Conservation (phyloP, 2,329 filamentous ascomycete genomes). For the Ophiocordyceps camponoti-floridani region DNA sequence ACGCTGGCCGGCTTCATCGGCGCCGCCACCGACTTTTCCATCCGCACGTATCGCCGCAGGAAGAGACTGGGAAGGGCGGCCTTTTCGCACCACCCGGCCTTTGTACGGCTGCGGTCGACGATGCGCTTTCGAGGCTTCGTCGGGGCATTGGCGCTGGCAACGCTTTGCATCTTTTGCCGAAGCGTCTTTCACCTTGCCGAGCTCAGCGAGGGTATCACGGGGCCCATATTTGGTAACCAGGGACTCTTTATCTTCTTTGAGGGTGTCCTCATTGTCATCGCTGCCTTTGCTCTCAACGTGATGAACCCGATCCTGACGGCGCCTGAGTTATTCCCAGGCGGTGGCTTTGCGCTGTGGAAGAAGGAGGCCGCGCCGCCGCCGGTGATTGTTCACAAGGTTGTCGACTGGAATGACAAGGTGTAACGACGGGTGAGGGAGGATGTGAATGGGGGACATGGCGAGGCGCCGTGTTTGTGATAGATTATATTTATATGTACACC, state of each 20-base stretch:
- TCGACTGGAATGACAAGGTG: not conserved
- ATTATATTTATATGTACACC: not conserved
- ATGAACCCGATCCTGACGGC: conserved; percentile 14
- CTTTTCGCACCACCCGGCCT: conserved; percentile 7
- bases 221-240: conserved; percentile 36
- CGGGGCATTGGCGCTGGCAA: conserved; percentile 33
- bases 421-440: not conserved
- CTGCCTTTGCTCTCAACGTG: conserved; percentile 24
- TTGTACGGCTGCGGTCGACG: conserved; percentile 19
- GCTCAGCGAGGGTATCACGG: conserved; percentile 44
- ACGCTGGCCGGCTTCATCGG: not conserved
- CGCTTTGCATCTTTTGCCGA: conserved; percentile 45
- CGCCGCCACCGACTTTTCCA: not conserved
- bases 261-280: conserved; percentile 31
- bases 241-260: conserved; percentile 40
- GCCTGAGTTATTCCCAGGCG: conserved; percentile 8
- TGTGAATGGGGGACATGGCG: not conserved
- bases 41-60: not conserved
- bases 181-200: conserved; percentile 50
- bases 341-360: not conserved
- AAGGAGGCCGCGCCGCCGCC: not conserved
- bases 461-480: not conserved
- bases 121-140: conserved; percentile 34
- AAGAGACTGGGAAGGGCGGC: not conserved
- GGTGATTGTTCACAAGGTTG: not conserved